phyloP scores from a whole-genome alignment of 306 rosid species.

The Acacia acuminata region DNA sequence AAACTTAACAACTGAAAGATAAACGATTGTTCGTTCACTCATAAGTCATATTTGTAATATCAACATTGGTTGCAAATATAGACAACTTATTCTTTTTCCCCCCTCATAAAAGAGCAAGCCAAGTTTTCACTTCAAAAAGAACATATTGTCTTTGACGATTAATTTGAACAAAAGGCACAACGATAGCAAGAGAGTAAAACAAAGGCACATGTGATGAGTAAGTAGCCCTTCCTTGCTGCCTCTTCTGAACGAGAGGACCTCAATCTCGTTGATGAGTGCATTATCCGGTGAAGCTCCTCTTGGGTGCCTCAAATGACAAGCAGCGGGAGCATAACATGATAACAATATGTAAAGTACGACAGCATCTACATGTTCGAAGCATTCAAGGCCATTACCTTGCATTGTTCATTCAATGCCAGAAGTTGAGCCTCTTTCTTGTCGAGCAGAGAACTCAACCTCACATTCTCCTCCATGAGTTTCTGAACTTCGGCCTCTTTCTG shows the following conservation, averaged over 20 bases:
- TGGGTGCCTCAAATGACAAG: slow-evolving; percentile 23
- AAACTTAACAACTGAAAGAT: background rate
- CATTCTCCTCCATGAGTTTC: slow-evolving; percentile 95
- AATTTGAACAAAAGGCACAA: slow-evolving; percentile 19
- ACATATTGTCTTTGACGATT: slow-evolving; percentile 10
- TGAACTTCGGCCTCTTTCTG: slow-evolving; percentile 97
- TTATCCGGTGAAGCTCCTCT: slow-evolving; percentile 29
- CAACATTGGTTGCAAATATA: background rate
- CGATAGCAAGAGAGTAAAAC: slow-evolving; percentile 28
- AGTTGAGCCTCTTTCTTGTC: slow-evolving; percentile 99
- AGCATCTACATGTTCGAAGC: slow-evolving; percentile 66
- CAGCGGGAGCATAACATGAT: slow-evolving; percentile 18
- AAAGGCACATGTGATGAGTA: background rate
- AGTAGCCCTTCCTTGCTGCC: slow-evolving; percentile 35
- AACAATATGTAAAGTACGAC: slow-evolving; percentile 24
- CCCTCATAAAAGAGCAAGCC: slow-evolving; percentile 25
- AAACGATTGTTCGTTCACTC: background rate
- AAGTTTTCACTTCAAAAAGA: slow-evolving; percentile 23
- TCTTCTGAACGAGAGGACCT: slow-evolving; percentile 29
- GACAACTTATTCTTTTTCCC: background rate
- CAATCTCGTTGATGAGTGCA: slow-evolving; percentile 4
- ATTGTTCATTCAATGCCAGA: slow-evolving; percentile 93
- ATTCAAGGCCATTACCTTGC: slow-evolving; percentile 98
- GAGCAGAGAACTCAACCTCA: slow-evolving; percentile 84
- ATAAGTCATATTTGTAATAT: background rate